Evolutionary conservation across 1,139 yeast genomes (phyloP).

Genomic region (Saccharomyces hybrid): DNA sequence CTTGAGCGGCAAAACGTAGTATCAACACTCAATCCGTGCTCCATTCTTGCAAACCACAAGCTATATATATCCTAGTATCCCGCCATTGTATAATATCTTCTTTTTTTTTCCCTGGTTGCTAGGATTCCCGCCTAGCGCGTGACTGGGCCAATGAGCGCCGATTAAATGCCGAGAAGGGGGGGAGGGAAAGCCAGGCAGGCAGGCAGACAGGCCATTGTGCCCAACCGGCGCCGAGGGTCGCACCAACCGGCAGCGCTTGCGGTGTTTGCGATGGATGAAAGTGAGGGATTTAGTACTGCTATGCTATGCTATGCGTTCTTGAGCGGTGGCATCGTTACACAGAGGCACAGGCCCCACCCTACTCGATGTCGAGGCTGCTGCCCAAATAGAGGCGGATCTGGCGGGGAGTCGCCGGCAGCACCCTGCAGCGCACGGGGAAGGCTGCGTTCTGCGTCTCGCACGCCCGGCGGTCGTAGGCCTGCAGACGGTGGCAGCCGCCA

Average conservation of each 20-base stretch:
- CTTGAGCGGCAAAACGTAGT: neutral
- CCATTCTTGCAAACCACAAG: neutral
- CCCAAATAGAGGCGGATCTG: constrained; percentile 60
- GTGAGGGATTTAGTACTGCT: neutral
- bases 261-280: neutral
- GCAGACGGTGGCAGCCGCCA: constrained; percentile 81
- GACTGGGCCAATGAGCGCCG: neutral
- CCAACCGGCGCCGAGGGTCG: constrained; percentile 1
- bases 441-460: constrained; percentile 33
- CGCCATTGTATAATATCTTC: neutral
- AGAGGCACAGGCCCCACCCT: constrained; percentile 6
- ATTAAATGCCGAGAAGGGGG: neutral
- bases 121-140: neutral
- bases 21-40: neutral
- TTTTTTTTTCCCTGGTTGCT: neutral
- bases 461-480: constrained; percentile 55
- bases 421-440: constrained; percentile 49
- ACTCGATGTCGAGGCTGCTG: constrained; percentile 48
- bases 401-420: constrained; percentile 59
- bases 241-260: neutral
- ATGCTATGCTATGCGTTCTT: constrained; percentile 1
- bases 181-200: neutral
- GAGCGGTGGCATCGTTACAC: neutral
- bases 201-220: neutral
- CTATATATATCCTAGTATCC: neutral